Base-by-base conservation (phyloP, 2,329 filamentous ascomycete genomes). In the Huntiella savannae region DNA sequence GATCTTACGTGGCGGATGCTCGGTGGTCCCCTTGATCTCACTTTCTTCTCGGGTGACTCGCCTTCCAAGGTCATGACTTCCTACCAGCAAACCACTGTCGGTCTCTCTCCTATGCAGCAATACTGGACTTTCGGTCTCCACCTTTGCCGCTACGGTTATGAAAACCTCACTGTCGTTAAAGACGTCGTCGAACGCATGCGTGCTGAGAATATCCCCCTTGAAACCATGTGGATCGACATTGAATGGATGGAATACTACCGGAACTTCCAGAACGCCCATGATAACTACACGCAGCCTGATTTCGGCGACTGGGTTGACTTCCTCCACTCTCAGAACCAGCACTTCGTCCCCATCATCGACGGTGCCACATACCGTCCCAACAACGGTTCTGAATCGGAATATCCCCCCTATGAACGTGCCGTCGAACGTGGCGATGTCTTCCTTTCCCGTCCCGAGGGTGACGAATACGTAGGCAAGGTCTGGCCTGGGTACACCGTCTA, bases 101-200 rank as follows among this genome's bases (percentile, higher is more conserved):
- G 83, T 0, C 63, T 82, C 4, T 82, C 83, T 1, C 77, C 77
- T 0, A 77, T 88, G 74, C 79, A 87, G 56, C 77, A 82, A 53
- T 91, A 91, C 62, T 88, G 75, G 68, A 75, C 78, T 0, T 75
- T 92, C 50, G 85, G 85, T 1, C 88, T 71, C 57, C 84, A 92
- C 53, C 83, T 92, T 57, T 88, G 82, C 54, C 54, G 57, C 45
- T 59, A 83, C 77, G 84, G 83, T 1, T 91, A 91, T 57, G 63
- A 69, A 35, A 84, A 82, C 54, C 85, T 79, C 75, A 71, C 73
- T 1, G 67, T 74, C 22, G 56, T 84, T 3, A 69, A 79, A 51
- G 71, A 75, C 43, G 77, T 83, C 1, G 69, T 83, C 4, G 70
- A 73, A 50, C 77, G 74, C 57, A 83, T 82, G 60, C 71, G 68